Conservation (phyloP, 2,329 filamentous ascomycete species). For the Blumeria hordei region DNA sequence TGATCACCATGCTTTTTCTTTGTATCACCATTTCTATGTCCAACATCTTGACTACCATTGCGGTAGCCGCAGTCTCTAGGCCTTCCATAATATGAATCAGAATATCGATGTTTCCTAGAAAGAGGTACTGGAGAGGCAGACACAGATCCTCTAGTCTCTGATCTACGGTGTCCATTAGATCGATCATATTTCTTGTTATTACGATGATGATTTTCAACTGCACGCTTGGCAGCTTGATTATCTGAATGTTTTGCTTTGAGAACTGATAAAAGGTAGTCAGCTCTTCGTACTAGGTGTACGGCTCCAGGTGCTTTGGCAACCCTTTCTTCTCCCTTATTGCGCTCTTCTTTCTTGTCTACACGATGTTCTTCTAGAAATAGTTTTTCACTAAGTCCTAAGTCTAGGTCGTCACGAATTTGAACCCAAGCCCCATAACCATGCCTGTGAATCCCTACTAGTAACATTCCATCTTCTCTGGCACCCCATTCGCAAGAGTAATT, state of each 20-base stretch:
- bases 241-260: slow-evolving; percentile 64
- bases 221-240: slow-evolving; percentile 50
- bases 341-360: slow-evolving; percentile 92
- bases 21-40: slow-evolving; percentile 9
- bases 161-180: slow-evolving; percentile 31
- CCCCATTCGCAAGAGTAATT: slow-evolving; percentile 87
- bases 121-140: slow-evolving; percentile 49
- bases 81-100: slow-evolving; percentile 21
- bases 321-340: slow-evolving; percentile 46
- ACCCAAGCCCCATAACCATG: slow-evolving; percentile 94
- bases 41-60: slow-evolving; percentile 20
- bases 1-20: slow-evolving; percentile 34
- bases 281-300: slow-evolving; percentile 81
- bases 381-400: slow-evolving; percentile 68
- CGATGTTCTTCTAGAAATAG: slow-evolving; percentile 93
- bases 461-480: slow-evolving; percentile 85
- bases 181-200: slow-evolving; percentile 60
- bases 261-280: slow-evolving; percentile 89
- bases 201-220: slow-evolving; percentile 78
- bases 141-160: slow-evolving; percentile 30
- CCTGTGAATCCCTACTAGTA: slow-evolving; percentile 74
- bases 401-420: slow-evolving; percentile 74
- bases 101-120: slow-evolving; percentile 18
- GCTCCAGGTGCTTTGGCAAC: slow-evolving; percentile 81
- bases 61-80: slow-evolving; percentile 22